A percentile compares a stretch with the other conserved stretches of the same genome.
phyloP scores from a whole-genome alignment of 768 basidiomycete genomes.

The Lactifluus piperatus region DNA sequence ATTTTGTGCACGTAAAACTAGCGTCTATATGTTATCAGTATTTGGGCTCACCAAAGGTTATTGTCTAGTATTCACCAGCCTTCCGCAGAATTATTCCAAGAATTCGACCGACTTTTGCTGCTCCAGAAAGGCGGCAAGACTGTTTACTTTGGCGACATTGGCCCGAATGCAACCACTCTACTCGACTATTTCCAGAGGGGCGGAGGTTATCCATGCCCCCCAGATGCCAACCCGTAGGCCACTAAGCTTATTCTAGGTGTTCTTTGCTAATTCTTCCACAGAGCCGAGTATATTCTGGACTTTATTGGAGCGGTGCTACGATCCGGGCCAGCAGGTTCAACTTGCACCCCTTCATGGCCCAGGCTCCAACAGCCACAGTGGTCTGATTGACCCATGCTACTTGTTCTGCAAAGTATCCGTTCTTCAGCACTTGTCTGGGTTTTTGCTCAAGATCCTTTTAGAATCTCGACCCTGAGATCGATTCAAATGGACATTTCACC shows the following conservation, averaged over 20 bases:
- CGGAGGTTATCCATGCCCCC: conserved; percentile 53
- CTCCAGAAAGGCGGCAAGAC: conserved; percentile 68
- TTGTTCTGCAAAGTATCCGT: conserved; percentile 71
- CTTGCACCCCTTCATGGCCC: conserved; percentile 65
- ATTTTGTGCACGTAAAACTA: conserved; percentile 75
- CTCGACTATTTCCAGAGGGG: conserved; percentile 71
- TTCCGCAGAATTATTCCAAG: conserved; percentile 77
- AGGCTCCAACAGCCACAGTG: conserved; percentile 77
- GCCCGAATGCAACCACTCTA: conserved; percentile 48
- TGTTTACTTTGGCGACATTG: conserved; percentile 61
- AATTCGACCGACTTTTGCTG: conserved; percentile 72
- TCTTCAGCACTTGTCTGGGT: conserved; percentile 1
- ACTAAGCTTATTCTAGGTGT: neutral
- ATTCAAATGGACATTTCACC: conserved; percentile 75
- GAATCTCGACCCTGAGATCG: conserved; percentile 81
- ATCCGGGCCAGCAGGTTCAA: conserved; percentile 87
- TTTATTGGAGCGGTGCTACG: conserved; percentile 59
- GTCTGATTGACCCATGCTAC: conserved; percentile 85
- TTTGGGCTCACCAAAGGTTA: neutral
- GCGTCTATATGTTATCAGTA: neutral
- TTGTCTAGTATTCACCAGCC: conserved; percentile 43
- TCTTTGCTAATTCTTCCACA: conserved; percentile 14
- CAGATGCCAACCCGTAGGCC: conserved; percentile 57
- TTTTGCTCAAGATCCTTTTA: conserved; percentile 26
- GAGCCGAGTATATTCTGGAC: conserved; percentile 42